Conservation (phyloP, 169 alveolate species). For the Plasmodium fragile region DNA sequence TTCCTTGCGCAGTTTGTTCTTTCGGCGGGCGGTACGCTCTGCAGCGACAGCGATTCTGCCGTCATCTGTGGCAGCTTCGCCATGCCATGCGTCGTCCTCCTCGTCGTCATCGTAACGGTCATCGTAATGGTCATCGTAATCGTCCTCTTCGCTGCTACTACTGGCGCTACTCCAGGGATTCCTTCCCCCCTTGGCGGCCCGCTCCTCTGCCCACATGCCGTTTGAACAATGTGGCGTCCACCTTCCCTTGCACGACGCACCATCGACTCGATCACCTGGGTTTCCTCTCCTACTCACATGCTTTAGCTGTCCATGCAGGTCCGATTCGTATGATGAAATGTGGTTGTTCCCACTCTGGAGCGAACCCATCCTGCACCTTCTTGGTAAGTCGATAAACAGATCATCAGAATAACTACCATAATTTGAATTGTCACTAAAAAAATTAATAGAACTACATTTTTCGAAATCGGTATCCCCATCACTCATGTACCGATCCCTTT, state of each 20-base stretch:
- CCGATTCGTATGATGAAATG: not conserved
- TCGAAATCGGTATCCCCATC: constrained; percentile 45
- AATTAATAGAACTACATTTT: constrained; percentile 39
- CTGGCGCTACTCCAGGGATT: not conserved
- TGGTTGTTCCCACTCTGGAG: not conserved
- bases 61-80: not conserved
- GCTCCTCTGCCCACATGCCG: not conserved
- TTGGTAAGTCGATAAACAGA: not conserved
- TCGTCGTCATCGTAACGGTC: not conserved
- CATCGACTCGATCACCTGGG: not conserved
- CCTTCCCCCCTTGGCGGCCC: not conserved
- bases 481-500: constrained; percentile 22
- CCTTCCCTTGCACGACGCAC: not conserved
- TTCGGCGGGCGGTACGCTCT: not conserved
- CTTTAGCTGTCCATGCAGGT: not conserved
- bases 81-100: not conserved
- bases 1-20: not conserved
- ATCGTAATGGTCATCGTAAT: not conserved
- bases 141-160: not conserved
- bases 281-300: not conserved
- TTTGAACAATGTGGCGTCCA: not conserved
- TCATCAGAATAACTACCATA: constrained; percentile 19
- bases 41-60: not conserved
- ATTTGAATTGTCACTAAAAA: constrained; percentile 56
- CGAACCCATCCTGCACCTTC: not conserved